Conservation (phyloP, 2,329 filamentous ascomycete genomes). For the Aspergillus thermomutatus region DNA sequence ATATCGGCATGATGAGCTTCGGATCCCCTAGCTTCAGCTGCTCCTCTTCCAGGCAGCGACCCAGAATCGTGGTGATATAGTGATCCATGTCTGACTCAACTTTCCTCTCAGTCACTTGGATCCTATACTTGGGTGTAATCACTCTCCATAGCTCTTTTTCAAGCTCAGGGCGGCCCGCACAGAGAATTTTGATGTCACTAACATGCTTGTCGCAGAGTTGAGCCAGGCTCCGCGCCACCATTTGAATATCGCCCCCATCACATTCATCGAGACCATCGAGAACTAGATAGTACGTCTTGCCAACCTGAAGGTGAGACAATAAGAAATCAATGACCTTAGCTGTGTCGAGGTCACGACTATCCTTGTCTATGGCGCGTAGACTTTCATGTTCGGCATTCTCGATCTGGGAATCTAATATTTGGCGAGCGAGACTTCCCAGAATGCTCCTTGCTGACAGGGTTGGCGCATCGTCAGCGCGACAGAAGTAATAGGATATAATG, state of each 20-base stretch:
- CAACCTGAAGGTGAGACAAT: too few relatives aligned
- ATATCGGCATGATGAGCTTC: conserved; percentile 9
- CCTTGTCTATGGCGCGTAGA: too few relatives aligned
- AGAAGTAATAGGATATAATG: conserved; percentile 17
- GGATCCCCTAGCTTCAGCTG: conserved; percentile 10
- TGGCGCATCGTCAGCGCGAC: conserved; percentile 9
- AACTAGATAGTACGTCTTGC: too few relatives aligned
- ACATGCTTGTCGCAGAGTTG: neutral
- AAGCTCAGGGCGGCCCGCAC: conserved; percentile 15
- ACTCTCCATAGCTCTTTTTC: too few relatives aligned
- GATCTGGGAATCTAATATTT: conserved; percentile 12
- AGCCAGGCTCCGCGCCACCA: conserved; percentile 1
- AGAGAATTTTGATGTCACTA: conserved; percentile 10
- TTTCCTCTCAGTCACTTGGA: too few relatives aligned
- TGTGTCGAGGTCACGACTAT: too few relatives aligned
- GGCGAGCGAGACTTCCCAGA: conserved; percentile 17
- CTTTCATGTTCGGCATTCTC: neutral
- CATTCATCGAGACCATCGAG: too few relatives aligned
- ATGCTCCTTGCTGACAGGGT: conserved; percentile 17
- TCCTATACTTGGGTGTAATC: too few relatives aligned
- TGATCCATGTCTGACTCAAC: conserved; percentile 14
- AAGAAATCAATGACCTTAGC: too few relatives aligned
- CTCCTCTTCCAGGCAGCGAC: too few relatives aligned
- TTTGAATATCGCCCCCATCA: too few relatives aligned
- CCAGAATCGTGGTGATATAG: too few relatives aligned